phyloP scores from a whole-genome alignment of 2,329 filamentous ascomycete species.

The Tolypocladium ophioglossoides region DNA sequence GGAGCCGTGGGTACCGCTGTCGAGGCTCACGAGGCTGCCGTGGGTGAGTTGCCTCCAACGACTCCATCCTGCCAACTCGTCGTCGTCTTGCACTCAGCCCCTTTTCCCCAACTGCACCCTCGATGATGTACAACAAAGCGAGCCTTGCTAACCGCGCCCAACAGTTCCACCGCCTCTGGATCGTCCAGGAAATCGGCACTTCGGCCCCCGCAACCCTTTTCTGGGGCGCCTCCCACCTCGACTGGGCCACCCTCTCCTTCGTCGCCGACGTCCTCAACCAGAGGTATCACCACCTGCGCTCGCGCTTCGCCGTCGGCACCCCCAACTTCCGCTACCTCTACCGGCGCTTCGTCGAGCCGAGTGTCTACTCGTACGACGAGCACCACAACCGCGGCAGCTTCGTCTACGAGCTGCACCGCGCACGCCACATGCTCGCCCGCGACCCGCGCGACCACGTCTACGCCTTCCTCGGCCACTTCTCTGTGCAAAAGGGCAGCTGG shows the following conservation, averaged over 20 bases:
- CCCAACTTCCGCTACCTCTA: slow-evolving; percentile 22
- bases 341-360: slow-evolving; percentile 21
- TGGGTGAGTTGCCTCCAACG: slow-evolving; percentile 21
- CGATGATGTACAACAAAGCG: too few relatives aligned
- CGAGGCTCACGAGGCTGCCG: slow-evolving; percentile 18
- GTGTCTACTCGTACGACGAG: slow-evolving; percentile 11
- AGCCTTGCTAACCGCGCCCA: neutral
- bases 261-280: slow-evolving; percentile 21
- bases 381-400: slow-evolving; percentile 22
- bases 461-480: slow-evolving; percentile 25
- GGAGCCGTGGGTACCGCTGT: slow-evolving; percentile 19
- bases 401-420: slow-evolving; percentile 24
- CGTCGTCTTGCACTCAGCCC: neutral
- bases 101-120: neutral
- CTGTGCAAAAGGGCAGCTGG: slow-evolving; percentile 12
- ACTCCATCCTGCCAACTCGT: neutral
- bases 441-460: slow-evolving; percentile 24
- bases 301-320: slow-evolving; percentile 17
- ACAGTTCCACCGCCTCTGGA: slow-evolving; percentile 25
- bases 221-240: slow-evolving; percentile 21
- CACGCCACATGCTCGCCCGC: slow-evolving; percentile 19
- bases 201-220: slow-evolving; percentile 19
- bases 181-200: slow-evolving; percentile 26
- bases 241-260: slow-evolving; percentile 20
- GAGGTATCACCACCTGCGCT: slow-evolving; percentile 20